Conservation (phyloP, 805 yeast genomes). For the Sugiyamaella americana region DNA sequence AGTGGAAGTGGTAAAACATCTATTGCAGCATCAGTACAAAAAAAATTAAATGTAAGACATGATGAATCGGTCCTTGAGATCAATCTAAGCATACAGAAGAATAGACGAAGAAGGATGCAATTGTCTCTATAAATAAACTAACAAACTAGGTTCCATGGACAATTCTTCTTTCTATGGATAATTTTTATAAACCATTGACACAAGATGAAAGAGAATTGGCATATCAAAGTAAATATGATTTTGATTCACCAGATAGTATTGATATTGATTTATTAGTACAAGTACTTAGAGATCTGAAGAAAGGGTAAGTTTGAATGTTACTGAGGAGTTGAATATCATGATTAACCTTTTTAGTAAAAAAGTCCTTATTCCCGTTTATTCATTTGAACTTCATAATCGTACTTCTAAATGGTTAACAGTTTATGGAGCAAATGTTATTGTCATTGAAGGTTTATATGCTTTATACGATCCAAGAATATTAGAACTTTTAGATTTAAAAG, state of each 20-base stretch:
- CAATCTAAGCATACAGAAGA: too few relatives aligned
- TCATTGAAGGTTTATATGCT: slow-evolving; percentile 87
- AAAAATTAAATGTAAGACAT: slow-evolving; percentile 40
- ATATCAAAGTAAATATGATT: slow-evolving; percentile 65
- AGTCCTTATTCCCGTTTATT: slow-evolving; percentile 61
- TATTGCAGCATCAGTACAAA: slow-evolving; percentile 75
- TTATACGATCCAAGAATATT: slow-evolving; percentile 63
- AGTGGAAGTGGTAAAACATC: slow-evolving; percentile 94
- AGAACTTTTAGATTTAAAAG: slow-evolving; percentile 74
- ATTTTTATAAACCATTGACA: slow-evolving; percentile 75
- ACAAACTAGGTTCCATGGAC: slow-evolving; percentile 78
- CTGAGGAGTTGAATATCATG: slow-evolving; percentile 26
- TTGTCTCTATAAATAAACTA: not conserved
- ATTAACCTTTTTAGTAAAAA: slow-evolving; percentile 25
- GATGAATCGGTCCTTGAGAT: slow-evolving; percentile 11
- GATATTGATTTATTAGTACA: slow-evolving; percentile 69
- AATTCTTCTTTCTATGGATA: slow-evolving; percentile 79
- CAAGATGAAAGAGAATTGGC: slow-evolving; percentile 59
- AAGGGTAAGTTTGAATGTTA: slow-evolving; percentile 39
- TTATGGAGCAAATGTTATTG: slow-evolving; percentile 90
- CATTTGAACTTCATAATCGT: slow-evolving; percentile 57
- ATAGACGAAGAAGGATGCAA: not conserved
- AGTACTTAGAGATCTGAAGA: slow-evolving; percentile 59
- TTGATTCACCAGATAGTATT: slow-evolving; percentile 79
- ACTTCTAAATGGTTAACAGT: slow-evolving; percentile 65